Percentiles rank a stretch among this genome's conserved stretches.
phyloP scores from a whole-genome alignment of 2,329 filamentous ascomycete genomes.

The Epichloe coenophiala region DNA sequence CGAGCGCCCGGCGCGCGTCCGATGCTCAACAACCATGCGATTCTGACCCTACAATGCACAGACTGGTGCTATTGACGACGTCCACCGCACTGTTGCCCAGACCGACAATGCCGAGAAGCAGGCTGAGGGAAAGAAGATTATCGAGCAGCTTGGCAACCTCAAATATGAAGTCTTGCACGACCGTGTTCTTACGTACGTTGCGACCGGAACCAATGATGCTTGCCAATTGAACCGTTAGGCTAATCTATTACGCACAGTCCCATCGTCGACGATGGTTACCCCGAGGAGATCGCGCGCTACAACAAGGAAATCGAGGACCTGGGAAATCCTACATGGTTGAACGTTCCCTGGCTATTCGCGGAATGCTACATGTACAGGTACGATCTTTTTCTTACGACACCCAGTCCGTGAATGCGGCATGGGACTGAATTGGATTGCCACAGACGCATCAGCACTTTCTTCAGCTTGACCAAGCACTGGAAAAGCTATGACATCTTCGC shows the following conservation, averaged over 20 bases:
- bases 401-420: neutral
- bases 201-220: neutral
- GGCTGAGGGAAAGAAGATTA: slow-evolving; percentile 75
- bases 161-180: slow-evolving; percentile 96
- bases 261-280: slow-evolving; percentile 60
- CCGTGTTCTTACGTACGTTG: slow-evolving; percentile 55
- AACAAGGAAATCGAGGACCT: slow-evolving; percentile 72
- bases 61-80: slow-evolving; percentile 88
- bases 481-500: slow-evolving; percentile 81
- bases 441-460: slow-evolving; percentile 66
- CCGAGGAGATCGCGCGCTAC: slow-evolving; percentile 71
- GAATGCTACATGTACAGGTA: slow-evolving; percentile 91
- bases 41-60: slow-evolving; percentile 19
- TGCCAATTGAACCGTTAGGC: neutral
- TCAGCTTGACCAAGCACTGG: slow-evolving; percentile 69
- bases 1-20: neutral
- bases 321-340: slow-evolving; percentile 66
- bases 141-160: slow-evolving; percentile 63
- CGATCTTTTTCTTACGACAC: neutral
- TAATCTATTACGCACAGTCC: slow-evolving; percentile 34
- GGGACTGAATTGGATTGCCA: neutral
- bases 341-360: slow-evolving; percentile 74
- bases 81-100: slow-evolving; percentile 59
- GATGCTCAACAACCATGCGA: neutral
- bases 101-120: slow-evolving; percentile 48